Evolutionary conservation across 495 filamentous ascomycete species (phyloP).

Genomic region (Aspergillus campestris): DNA sequence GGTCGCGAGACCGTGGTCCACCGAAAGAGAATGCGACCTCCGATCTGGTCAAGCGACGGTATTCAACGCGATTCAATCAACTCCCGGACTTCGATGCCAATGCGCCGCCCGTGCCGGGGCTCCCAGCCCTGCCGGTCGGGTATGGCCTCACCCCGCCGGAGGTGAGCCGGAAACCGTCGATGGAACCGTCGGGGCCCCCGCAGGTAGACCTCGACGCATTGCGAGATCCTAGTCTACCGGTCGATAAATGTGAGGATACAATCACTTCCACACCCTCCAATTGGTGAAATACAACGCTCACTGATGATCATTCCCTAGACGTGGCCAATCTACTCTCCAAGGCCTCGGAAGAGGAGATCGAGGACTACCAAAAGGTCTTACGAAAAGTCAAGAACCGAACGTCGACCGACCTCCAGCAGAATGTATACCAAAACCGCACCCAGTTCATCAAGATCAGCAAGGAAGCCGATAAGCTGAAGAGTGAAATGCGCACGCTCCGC

Average conservation of each 20-base stretch:
- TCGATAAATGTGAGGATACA: slow-evolving; percentile 45
- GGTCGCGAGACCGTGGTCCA: slow-evolving; percentile 23
- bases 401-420: slow-evolving; percentile 85
- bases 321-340: slow-evolving; percentile 74
- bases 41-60: slow-evolving; percentile 88
- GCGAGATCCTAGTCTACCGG: slow-evolving; percentile 68
- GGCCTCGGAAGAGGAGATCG: slow-evolving; percentile 89
- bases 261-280: background rate
- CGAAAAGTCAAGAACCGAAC: slow-evolving; percentile 74
- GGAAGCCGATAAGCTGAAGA: slow-evolving; percentile 95
- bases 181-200: slow-evolving; percentile 34
- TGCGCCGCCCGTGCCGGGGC: slow-evolving; percentile 57
- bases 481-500: slow-evolving; percentile 85
- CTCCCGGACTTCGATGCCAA: slow-evolving; percentile 59
- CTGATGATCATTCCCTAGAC: slow-evolving; percentile 37
- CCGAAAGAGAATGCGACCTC: slow-evolving; percentile 52
- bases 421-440: slow-evolving; percentile 94
- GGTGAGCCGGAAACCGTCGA: slow-evolving; percentile 38
- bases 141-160: slow-evolving; percentile 40
- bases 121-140: slow-evolving; percentile 44
- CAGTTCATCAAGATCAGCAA: slow-evolving; percentile 99
- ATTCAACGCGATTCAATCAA: slow-evolving; percentile 83
- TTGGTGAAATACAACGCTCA: background rate
- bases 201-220: slow-evolving; percentile 62
- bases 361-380: slow-evolving; percentile 67